A percentile compares a stretch with the other conserved stretches of the same genome.
phyloP scores from a whole-genome alignment of 2,329 filamentous ascomycete species.

The Eurotiales sp. region DNA sequence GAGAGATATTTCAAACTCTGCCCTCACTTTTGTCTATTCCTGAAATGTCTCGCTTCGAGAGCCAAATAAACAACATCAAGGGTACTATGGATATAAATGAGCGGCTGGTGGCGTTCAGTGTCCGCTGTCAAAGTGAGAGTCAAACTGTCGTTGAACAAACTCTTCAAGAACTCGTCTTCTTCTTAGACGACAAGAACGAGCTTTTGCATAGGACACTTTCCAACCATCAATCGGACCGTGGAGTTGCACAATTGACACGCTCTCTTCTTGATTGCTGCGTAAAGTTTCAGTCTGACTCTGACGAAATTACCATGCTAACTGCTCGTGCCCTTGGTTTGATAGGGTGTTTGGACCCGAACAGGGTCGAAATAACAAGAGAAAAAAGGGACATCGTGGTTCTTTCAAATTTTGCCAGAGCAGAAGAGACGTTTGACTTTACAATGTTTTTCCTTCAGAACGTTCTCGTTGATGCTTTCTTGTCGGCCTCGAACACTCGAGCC shows the following conservation, averaged over 20 bases:
- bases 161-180: conserved; percentile 70
- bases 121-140: conserved; percentile 77
- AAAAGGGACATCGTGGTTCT: conserved; percentile 80
- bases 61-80: conserved; percentile 62
- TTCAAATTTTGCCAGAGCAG: conserved; percentile 75
- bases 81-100: conserved; percentile 62
- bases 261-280: conserved; percentile 81
- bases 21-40: conserved; percentile 73
- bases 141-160: conserved; percentile 79
- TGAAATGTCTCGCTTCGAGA: conserved; percentile 64
- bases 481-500: conserved; percentile 78
- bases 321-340: conserved; percentile 82
- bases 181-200: conserved; percentile 68
- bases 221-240: conserved; percentile 76
- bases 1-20: conserved; percentile 67
- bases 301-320: conserved; percentile 67
- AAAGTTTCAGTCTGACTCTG: conserved; percentile 67
- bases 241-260: conserved; percentile 68
- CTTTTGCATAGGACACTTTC: conserved; percentile 75
- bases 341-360: conserved; percentile 87
- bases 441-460: conserved; percentile 82
- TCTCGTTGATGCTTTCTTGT: conserved; percentile 85
- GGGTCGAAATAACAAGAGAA: conserved; percentile 73
- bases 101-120: conserved; percentile 66
- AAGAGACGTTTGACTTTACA: conserved; percentile 81